phyloP scores from a whole-genome alignment of 2,329 filamentous ascomycete species.

The Malbranchea zuffiana region DNA sequence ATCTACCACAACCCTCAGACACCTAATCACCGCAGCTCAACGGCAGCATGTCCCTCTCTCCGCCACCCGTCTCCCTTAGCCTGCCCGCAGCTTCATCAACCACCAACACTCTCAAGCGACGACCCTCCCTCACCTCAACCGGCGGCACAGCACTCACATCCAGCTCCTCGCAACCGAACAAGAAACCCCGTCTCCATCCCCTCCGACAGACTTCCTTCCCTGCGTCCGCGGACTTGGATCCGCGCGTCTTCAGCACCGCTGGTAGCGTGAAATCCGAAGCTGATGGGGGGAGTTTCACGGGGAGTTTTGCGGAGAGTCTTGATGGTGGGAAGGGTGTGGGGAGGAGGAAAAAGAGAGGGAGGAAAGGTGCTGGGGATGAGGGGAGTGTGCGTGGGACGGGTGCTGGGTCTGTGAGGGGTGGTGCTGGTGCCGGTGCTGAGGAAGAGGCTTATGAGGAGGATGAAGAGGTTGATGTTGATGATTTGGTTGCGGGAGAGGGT shows the following conservation, averaged over 20 bases:
- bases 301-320: slow-evolving; percentile 34
- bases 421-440: slow-evolving; percentile 29
- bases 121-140: slow-evolving; percentile 14
- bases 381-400: slow-evolving; percentile 22
- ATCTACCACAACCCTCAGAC: too few species aligned
- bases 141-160: slow-evolving; percentile 11
- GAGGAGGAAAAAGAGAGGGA: slow-evolving; percentile 20
- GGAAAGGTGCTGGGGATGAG: slow-evolving; percentile 23
- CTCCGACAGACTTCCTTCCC: slow-evolving; percentile 40
- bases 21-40: neutral
- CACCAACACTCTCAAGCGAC: slow-evolving; percentile 15
- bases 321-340: slow-evolving; percentile 29
- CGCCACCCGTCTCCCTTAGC: slow-evolving; percentile 14
- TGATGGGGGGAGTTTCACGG: slow-evolving; percentile 33
- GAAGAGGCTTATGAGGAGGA: slow-evolving; percentile 39
- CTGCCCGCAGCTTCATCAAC: slow-evolving; percentile 11
- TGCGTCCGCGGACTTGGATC: slow-evolving; percentile 22
- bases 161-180: slow-evolving; percentile 18
- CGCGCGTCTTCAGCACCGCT: slow-evolving; percentile 21
- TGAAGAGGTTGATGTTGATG: slow-evolving; percentile 41
- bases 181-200: slow-evolving; percentile 32
- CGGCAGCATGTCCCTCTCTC: slow-evolving; percentile 11
- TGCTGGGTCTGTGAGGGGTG: slow-evolving; percentile 20
- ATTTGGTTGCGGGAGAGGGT: slow-evolving; percentile 37
- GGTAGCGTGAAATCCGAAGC: slow-evolving; percentile 12